These are phyloP conservation scores for Microdochium bolleyi DNA, from an alignment of 2,329 filamentous ascomycete species.

Conservation along the genomic window DNA sequence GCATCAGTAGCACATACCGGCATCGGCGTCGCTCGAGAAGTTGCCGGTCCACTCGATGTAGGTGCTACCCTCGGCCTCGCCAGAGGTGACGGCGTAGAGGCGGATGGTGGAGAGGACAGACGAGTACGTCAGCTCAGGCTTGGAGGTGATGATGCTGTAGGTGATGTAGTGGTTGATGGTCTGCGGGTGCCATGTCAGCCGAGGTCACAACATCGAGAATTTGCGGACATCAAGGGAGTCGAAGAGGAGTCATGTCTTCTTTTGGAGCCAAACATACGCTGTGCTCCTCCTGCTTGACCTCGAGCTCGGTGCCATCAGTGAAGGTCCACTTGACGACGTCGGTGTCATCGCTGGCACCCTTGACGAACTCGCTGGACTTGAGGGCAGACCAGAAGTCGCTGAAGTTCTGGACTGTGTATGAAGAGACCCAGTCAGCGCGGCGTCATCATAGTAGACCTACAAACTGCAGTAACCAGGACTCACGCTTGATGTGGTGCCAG, in stretches of 20 bases:
- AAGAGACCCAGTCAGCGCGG: not conserved
- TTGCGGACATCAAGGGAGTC: not conserved
- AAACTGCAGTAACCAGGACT: slow-evolving; percentile 3
- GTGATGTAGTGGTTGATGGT: slow-evolving; percentile 69
- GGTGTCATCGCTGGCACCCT: slow-evolving; percentile 54
- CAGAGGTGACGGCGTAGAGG: slow-evolving; percentile 57
- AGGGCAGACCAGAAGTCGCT: slow-evolving; percentile 59
- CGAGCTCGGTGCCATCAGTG: slow-evolving; percentile 59
- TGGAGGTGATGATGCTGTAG: slow-evolving; percentile 61
- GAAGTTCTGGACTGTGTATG: slow-evolving; percentile 50
- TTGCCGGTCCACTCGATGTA: slow-evolving; percentile 63
- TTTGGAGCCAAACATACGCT: slow-evolving; percentile 39
- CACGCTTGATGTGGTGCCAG: slow-evolving; percentile 66
- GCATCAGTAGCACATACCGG: slow-evolving; percentile 37
- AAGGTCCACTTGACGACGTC: slow-evolving; percentile 65
- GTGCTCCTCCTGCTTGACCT: slow-evolving; percentile 72
- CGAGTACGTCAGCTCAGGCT: slow-evolving; percentile 58
- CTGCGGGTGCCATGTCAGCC: slow-evolving; percentile 21
- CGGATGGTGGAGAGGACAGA: slow-evolving; percentile 60
- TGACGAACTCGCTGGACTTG: slow-evolving; percentile 53
- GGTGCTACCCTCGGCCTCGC: slow-evolving; percentile 54
- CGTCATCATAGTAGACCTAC: not conserved
- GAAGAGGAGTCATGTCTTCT: not conserved
- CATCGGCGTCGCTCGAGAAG: slow-evolving; percentile 64
- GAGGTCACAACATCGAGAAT: too few relatives aligned